A percentile compares a stretch with the other conserved stretches of the same genome.
Conservation (phyloP, 192 early-diverging fungal species). For the Backusella sp. region DNA sequence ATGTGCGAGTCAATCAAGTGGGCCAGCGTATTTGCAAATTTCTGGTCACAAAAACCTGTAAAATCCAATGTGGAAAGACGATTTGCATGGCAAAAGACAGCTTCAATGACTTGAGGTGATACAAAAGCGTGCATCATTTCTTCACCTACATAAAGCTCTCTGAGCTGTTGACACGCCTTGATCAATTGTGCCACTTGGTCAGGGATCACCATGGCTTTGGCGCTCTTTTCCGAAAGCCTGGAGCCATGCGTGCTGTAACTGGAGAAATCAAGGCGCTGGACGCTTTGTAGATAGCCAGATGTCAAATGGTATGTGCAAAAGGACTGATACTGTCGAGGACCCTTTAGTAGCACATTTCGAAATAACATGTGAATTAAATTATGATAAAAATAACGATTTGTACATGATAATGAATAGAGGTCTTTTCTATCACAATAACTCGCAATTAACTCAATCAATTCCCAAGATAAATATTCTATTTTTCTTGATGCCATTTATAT, state of each 20-base stretch:
- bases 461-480: conserved; percentile 1
- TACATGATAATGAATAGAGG: not conserved
- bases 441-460: not conserved
- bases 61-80: not conserved
- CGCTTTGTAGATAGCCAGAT: not conserved
- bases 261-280: conserved; percentile 13
- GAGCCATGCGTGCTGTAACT: conserved; percentile 18
- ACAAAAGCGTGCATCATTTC: conserved; percentile 20
- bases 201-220: conserved; percentile 5
- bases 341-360: conserved; percentile 7
- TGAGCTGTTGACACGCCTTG: conserved; percentile 11
- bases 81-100: not conserved
- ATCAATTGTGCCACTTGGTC: conserved; percentile 13
- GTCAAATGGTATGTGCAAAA: not conserved
- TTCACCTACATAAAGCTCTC: conserved; percentile 15
- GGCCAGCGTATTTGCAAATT: not conserved
- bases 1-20: not conserved
- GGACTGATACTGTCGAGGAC: conserved; percentile 9
- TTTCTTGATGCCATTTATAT: not conserved
- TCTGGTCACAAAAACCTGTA: conserved; percentile 15
- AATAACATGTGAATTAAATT: not conserved
- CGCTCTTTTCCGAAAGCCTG: conserved; percentile 12
- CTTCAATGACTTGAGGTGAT: conserved; percentile 8
- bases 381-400: conserved; percentile 5
- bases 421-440: not conserved